Evolutionary conservation across 805 yeast genomes (phyloP).

Genomic region (Metschnikowia cubensis): DNA sequence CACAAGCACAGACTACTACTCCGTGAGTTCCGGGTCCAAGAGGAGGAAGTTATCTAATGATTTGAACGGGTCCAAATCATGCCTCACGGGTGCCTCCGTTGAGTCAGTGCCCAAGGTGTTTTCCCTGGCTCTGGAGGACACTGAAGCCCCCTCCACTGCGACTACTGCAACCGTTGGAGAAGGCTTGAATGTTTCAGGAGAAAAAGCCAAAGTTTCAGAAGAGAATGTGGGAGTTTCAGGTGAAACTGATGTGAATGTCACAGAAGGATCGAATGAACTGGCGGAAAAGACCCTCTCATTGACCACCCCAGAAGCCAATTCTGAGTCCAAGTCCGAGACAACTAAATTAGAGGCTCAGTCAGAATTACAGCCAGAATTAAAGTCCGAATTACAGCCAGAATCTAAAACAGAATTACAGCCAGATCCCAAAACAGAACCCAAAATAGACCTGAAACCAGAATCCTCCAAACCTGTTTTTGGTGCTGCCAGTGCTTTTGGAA

Average conservation of each 20-base stretch:
- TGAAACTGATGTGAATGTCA: too few species aligned
- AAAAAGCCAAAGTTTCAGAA: not conserved
- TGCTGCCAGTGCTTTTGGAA: constrained; percentile 39
- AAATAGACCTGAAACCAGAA: too few species aligned
- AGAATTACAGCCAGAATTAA: too few species aligned
- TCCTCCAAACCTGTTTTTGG: constrained; percentile 32
- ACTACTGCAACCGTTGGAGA: not conserved
- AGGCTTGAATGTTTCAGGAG: not conserved
- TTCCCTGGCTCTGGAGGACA: not conserved
- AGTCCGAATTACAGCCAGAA: too few species aligned
- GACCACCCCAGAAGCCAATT: too few species aligned
- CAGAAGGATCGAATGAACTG: not conserved
- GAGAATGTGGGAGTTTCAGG: too few species aligned
- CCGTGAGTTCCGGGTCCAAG: constrained; percentile 2
- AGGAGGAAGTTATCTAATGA: constrained; percentile 3
- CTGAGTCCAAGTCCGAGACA: too few species aligned
- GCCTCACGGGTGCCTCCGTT: not conserved
- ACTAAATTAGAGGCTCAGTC: too few species aligned
- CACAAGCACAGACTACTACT: not conserved
- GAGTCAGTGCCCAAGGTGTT: not conserved
- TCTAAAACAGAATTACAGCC: too few species aligned
- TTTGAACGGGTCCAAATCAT: not conserved
- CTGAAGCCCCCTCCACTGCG: not conserved
- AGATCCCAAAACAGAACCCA: too few species aligned
- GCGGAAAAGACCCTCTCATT: not conserved